These are phyloP conservation scores for Euphrasia confusa DNA, from an alignment of 257 asterid genomes.

Conservation along the genomic window DNA sequence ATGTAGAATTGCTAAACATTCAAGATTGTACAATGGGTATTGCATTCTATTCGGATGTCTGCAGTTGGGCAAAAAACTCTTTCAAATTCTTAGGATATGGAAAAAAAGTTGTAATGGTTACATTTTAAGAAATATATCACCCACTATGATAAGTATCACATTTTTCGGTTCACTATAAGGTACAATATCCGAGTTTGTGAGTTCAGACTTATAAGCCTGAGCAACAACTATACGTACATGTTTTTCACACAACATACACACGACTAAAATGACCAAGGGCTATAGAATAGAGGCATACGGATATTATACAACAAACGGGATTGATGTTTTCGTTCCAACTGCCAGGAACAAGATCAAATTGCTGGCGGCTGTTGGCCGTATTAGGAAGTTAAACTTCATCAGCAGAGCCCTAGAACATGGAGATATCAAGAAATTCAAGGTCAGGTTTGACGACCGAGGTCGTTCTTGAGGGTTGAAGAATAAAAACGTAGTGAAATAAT, in stretches of 20 bases:
- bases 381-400: conserved; percentile 19
- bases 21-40: conserved; percentile 52
- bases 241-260: not conserved
- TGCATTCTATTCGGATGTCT: no score
- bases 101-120: no score
- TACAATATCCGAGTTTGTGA: no score
- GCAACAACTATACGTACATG: not conserved
- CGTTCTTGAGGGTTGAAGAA: conserved; percentile 3
- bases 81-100: not conserved
- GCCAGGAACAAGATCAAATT: conserved; percentile 15
- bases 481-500: not conserved
- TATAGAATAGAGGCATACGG: not conserved
- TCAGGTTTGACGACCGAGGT: conserved; percentile 6
- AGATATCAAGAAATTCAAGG: conserved; percentile 16
- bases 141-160: no score
- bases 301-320: not conserved
- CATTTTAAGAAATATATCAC: no score
- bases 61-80: conserved; percentile 33
- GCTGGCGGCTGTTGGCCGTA: conserved; percentile 13
- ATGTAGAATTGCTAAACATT: conserved; percentile 68
- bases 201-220: not conserved
- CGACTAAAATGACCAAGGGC: not conserved
- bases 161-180: no score
- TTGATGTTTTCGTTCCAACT: conserved; percentile 3
- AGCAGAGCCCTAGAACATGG: conserved; percentile 29